Conservation (phyloP, 169 alveolate species). For the Eimeria maxima region DNA sequence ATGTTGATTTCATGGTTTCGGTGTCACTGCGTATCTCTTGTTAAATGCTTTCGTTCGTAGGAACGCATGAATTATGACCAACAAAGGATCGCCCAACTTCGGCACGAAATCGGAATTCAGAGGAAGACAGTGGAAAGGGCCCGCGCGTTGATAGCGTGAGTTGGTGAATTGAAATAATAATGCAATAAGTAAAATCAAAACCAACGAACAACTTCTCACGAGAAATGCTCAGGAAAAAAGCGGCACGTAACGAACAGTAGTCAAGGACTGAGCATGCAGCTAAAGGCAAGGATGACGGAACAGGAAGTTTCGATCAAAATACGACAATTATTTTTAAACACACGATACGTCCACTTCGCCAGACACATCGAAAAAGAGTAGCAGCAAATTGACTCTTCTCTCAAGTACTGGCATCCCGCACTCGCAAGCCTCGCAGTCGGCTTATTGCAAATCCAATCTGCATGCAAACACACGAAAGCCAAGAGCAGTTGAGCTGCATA, state of each 20-base stretch:
- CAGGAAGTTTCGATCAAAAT: no score
- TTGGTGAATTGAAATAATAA: background rate
- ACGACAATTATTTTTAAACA: background rate
- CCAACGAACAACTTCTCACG: background rate
- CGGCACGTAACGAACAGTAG: constrained; percentile 30
- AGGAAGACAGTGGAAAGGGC: constrained; percentile 75
- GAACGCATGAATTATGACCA: constrained; percentile 78
- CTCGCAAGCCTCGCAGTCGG: constrained; percentile 67
- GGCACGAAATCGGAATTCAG: constrained; percentile 60
- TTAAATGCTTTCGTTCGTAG: background rate
- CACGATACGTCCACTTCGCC: background rate
- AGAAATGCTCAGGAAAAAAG: constrained; percentile 43
- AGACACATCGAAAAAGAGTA: no score
- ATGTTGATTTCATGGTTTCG: background rate
- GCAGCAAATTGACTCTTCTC: background rate
- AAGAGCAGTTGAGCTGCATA: background rate
- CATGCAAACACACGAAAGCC: background rate
- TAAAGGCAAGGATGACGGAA: background rate
- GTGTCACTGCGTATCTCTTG: background rate
- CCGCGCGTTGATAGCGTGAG: constrained; percentile 59
- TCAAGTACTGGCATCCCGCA: background rate
- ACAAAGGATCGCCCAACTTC: constrained; percentile 77
- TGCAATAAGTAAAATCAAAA: background rate
- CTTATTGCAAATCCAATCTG: constrained; percentile 79
- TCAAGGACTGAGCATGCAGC: background rate